Percentiles rank a stretch among this genome's conserved stretches.
Conservation (phyloP, 129 eudicot genomes). For the Glebionis coronaria region DNA sequence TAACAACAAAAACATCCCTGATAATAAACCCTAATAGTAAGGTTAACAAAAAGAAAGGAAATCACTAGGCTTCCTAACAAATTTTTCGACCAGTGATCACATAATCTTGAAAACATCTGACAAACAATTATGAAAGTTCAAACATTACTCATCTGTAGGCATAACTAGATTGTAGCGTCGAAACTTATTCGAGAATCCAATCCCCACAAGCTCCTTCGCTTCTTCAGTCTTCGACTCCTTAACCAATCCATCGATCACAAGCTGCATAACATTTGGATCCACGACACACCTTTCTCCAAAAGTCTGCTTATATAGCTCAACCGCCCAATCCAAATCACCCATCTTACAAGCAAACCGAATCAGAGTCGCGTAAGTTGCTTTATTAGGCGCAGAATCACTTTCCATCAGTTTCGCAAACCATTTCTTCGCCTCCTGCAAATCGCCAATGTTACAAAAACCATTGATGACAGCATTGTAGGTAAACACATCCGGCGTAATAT, state of each 20-base stretch:
- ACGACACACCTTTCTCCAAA: constrained; percentile 21
- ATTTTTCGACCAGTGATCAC: neutral
- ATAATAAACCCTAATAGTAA: constrained; percentile 7
- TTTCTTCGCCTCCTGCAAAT: constrained; percentile 42
- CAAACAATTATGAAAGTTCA: constrained; percentile 9
- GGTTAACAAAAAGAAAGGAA: constrained; percentile 1
- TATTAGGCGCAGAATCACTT: constrained; percentile 36
- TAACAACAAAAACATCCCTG: constrained; percentile 14
- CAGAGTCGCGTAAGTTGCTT: constrained; percentile 29
- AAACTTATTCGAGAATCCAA: constrained; percentile 39
- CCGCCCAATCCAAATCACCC: constrained; percentile 40
- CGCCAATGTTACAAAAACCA: constrained; percentile 36
- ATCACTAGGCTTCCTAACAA: constrained; percentile 9
- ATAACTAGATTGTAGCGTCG: constrained; percentile 26
- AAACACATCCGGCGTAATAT: constrained; percentile 36
- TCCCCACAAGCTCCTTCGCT: constrained; percentile 44
- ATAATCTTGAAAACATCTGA: constrained; percentile 19
- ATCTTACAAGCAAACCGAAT: constrained; percentile 40
- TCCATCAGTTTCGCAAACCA: constrained; percentile 36
- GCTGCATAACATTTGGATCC: constrained; percentile 34
- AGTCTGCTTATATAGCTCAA: constrained; percentile 40
- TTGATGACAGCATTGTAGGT: constrained; percentile 46
- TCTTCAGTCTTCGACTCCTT: constrained; percentile 40
- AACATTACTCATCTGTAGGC: constrained; percentile 30
- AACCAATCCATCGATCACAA: constrained; percentile 46